Percentiles rank a stretch among this genome's conserved stretches.
Conservation (phyloP, 768 basidiomycete genomes). For the Trametes coccinea region DNA sequence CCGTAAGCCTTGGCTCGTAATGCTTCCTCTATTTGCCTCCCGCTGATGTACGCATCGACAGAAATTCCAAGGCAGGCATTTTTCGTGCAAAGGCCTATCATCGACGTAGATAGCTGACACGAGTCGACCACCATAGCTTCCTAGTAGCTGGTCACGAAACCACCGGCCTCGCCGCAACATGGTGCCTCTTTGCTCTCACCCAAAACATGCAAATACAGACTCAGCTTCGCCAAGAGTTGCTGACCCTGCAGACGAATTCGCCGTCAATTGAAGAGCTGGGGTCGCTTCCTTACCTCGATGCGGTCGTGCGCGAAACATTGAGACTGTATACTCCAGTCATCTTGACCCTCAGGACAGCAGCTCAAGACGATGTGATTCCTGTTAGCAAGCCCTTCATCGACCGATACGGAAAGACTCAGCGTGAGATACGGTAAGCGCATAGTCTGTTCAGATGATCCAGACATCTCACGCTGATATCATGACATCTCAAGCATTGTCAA, state of each 20-base stretch:
- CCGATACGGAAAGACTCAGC: constrained; percentile 10
- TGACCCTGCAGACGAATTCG: constrained; percentile 38
- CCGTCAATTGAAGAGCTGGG: constrained; percentile 70
- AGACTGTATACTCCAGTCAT: constrained; percentile 55
- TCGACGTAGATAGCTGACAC: background rate
- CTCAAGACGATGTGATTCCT: constrained; percentile 50
- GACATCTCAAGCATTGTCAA: constrained; percentile 22
- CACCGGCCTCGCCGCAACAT: constrained; percentile 36
- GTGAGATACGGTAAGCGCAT: constrained; percentile 24
- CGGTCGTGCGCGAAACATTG: constrained; percentile 58
- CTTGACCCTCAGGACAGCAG: constrained; percentile 47
- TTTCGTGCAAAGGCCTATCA: background rate
- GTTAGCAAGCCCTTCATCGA: constrained; percentile 34
- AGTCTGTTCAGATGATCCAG: constrained; percentile 25
- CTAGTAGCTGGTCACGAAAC: constrained; percentile 43
- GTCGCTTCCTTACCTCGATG: constrained; percentile 67
- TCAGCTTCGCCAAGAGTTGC: constrained; percentile 41
- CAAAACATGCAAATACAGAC: constrained; percentile 36
- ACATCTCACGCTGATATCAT: background rate
- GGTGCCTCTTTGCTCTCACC: constrained; percentile 42
- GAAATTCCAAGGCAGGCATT: constrained; percentile 19
- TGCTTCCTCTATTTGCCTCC: constrained; percentile 22
- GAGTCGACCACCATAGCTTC: constrained; percentile 6
- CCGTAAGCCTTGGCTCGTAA: constrained; percentile 32
- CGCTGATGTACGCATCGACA: background rate